Conservation (phyloP, 2,329 filamentous ascomycete species). For the Pyrenophora graminea region DNA sequence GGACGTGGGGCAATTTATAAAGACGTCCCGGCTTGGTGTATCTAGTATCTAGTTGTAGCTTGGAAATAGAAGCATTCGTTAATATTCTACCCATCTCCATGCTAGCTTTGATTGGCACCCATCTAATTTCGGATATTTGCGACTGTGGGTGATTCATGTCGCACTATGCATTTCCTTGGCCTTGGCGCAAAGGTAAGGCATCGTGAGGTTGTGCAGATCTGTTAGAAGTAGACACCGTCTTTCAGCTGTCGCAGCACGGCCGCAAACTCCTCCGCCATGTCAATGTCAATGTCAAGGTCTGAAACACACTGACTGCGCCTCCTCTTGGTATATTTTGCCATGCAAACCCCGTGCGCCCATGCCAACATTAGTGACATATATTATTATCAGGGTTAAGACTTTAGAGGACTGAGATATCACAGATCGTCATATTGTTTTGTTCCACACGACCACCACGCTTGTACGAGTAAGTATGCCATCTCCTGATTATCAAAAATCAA, state of each 20-base stretch:
- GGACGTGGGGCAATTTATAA: conserved; percentile 6
- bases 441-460: background rate
- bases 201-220: too few relatives aligned
- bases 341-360: background rate
- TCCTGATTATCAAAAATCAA: conserved; percentile 2
- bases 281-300: background rate
- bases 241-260: background rate
- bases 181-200: background rate
- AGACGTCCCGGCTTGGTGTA: conserved; percentile 10
- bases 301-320: background rate
- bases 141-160: background rate
- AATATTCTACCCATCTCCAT: background rate
- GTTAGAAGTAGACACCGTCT: background rate
- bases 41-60: background rate
- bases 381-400: background rate
- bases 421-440: background rate
- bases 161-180: background rate
- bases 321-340: background rate
- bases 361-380: background rate
- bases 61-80: conserved; percentile 4
- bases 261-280: too few relatives aligned
- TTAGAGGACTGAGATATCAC: too few relatives aligned
- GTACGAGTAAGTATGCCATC: background rate
- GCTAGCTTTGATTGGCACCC: background rate
- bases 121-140: background rate